Evolutionary conservation across 176 grass and related monocot species (phyloP), one percentile per base, ranked within the genome.

Genomic region (Cenchrus purpureus): DNA sequence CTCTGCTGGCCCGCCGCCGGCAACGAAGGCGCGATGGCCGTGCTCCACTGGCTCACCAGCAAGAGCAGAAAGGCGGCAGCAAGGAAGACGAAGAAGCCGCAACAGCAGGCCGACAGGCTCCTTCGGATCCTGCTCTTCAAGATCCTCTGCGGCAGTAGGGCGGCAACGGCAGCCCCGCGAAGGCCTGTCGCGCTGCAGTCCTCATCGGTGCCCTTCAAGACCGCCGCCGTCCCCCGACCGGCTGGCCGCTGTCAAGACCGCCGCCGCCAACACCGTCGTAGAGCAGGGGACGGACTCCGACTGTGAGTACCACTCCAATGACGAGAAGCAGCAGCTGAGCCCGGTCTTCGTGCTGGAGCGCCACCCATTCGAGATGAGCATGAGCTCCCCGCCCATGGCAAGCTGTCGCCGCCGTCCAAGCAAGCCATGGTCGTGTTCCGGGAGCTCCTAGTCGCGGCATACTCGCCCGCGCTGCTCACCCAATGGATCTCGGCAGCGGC

Each of bases 321-420:
- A 81, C 34, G 79, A 89, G 68, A 90, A 94, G 91, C 93, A 96
- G 86, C 62, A 94, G 86, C 68, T 84, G 28, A 99, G 93, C 82
- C 93, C 97, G 2, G 84, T 94, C 34, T 34, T 34, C 34, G 34
- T 34, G 22, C 72, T 96, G 32, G 97, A 98, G 52, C 73, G 92
- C 49, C 80, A 96, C 51, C 84, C 87, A 9, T 91, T 85, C 65
- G 89, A 84, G 40, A 91, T 45, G 44, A 45, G 44, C 44, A 34
- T 3, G 34, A 34, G 34, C 34, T 34, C 34, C 34, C 34, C 25
- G 25, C 25, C 25, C 25, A 25, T 25, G 25, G 25, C 25, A 25
- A 25, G 25, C 25, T 25, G 25, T 25, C 25, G 25, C 3, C 3
- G 34, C 34, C 34, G 3, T 1, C 34, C 34, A 34, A 34, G 34